Evolutionary conservation across 2,329 filamentous ascomycete genomes (phyloP), one percentile per base, ranked within the genome.

Genomic region (Fusarium mundagurra): DNA sequence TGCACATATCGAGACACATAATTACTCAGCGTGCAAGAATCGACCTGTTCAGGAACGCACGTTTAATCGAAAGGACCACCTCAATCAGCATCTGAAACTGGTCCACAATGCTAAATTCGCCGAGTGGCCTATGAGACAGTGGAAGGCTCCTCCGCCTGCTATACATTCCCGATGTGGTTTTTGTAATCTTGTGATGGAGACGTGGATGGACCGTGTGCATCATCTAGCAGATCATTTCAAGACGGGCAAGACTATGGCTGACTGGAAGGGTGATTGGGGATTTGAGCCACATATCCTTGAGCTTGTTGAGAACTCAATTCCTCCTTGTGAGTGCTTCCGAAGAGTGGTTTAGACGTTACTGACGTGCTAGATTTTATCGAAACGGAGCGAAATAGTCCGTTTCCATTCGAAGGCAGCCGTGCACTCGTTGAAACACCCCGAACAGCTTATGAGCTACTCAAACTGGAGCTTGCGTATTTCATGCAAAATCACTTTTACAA

Each of bases 21-120:
- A 83, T 24, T 81, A 82, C 45, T 78, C 79, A 1, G 80, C 84
- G 10, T 91, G 89, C 76, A 85, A 86, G 27, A 87, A 89, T 29
- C 86, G 88, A 14, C 78, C 80, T 0, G 59, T 82, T 0, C 79
- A 80, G 47, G 87, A 89, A 24, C 84, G 84, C 13, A 84, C 84
- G 0, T 85, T 85, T 47, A 84, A 84, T 53, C 71, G 84, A 7
- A 85, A 85, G 62, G 84, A 85, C 31, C 84, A 85, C 61, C 76
- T 85, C 1, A 80, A 83, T 1, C 84, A 85, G 38, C 84, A 85
- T 61, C 57, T 85, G 1, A 82, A 83, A 55, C 73, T 84, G 2
- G 81, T 85, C 0, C 84, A 85, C 41, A 81, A 83, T n/a, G 62
- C 71, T 1, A 88, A 87, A 80, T 83, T 62, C 64, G 60, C 64